Conservation (phyloP, 192 early-diverging fungal species). For the Gonapodya prolifera region DNA sequence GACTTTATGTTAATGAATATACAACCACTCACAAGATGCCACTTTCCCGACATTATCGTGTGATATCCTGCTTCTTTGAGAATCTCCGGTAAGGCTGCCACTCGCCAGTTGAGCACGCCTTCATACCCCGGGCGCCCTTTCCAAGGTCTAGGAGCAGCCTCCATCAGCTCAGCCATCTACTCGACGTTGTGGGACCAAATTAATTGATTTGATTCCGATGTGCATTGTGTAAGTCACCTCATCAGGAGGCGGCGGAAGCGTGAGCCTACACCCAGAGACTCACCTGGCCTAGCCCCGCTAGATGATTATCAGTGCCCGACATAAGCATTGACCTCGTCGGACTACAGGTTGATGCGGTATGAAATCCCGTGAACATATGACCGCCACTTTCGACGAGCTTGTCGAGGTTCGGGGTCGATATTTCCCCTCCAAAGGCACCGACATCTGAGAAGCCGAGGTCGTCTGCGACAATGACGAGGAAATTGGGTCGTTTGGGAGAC, state of each 20-base stretch:
- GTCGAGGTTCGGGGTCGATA: slow-evolving; percentile 5
- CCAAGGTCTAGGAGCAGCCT: background rate
- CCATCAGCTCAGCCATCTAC: background rate
- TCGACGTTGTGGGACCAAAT: no score
- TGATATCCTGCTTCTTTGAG: background rate
- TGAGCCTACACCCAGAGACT: background rate
- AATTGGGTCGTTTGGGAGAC: background rate
- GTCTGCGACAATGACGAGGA: slow-evolving; percentile 4
- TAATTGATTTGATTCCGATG: no score
- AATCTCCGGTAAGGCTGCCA: slow-evolving; percentile 1
- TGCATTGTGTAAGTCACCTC: no score
- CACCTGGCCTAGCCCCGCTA: slow-evolving; percentile 1
- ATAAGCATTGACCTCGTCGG: background rate
- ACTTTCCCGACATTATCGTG: background rate
- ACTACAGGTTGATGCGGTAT: background rate
- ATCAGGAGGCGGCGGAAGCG: no score
- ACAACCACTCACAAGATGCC: background rate
- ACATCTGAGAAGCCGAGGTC: slow-evolving; percentile 5
- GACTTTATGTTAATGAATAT: background rate
- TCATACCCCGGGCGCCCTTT: background rate
- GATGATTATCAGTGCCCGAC: slow-evolving; percentile 1
- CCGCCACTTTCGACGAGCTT: background rate
- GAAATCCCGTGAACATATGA: background rate
- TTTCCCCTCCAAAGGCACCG: background rate
- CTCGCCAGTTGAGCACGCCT: background rate